These are phyloP conservation scores for Prunus mira DNA, from an alignment of 306 rosid species.

Conservation along the genomic window DNA sequence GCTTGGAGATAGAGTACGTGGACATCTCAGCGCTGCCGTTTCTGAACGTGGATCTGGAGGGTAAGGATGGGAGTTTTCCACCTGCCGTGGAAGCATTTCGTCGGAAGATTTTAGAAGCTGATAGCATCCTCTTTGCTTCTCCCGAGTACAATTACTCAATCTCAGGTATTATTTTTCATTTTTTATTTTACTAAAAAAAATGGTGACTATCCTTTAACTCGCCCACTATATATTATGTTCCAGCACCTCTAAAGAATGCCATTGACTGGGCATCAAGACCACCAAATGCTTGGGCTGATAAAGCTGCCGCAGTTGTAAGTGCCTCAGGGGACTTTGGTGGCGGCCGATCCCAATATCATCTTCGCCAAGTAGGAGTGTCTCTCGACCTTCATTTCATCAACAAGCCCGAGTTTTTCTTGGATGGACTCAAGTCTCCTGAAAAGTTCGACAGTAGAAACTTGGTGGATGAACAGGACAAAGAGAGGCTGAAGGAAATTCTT, in stretches of 20 bases:
- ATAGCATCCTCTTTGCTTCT: slow-evolving; percentile 68
- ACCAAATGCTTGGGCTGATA: slow-evolving; percentile 77
- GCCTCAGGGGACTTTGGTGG: slow-evolving; percentile 74
- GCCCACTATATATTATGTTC: background rate
- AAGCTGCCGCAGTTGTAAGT: slow-evolving; percentile 78
- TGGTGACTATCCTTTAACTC: background rate
- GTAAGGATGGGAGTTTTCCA: slow-evolving; percentile 41
- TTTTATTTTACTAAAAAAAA: background rate
- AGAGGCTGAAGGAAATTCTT: slow-evolving; percentile 47
- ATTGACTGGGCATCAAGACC: slow-evolving; percentile 77
- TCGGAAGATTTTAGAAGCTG: slow-evolving; percentile 48
- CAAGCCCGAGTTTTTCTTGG: slow-evolving; percentile 70
- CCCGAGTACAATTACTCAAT: slow-evolving; percentile 83
- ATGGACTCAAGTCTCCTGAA: slow-evolving; percentile 55
- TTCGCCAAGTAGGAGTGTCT: slow-evolving; percentile 74
- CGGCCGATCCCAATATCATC: slow-evolving; percentile 64
- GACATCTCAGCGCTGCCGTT: slow-evolving; percentile 61
- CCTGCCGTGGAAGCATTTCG: slow-evolving; percentile 63
- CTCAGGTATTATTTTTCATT: slow-evolving; percentile 24
- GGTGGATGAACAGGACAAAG: slow-evolving; percentile 43
- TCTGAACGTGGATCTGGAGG: slow-evolving; percentile 67
- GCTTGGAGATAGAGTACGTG: slow-evolving; percentile 50
- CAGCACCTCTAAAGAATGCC: slow-evolving; percentile 76
- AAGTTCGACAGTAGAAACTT: slow-evolving; percentile 67
- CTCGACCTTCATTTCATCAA: slow-evolving; percentile 85